Evolutionary conservation across 2,329 filamentous ascomycete genomes (phyloP).

Genomic region (Cryphonectria parasitica): DNA sequence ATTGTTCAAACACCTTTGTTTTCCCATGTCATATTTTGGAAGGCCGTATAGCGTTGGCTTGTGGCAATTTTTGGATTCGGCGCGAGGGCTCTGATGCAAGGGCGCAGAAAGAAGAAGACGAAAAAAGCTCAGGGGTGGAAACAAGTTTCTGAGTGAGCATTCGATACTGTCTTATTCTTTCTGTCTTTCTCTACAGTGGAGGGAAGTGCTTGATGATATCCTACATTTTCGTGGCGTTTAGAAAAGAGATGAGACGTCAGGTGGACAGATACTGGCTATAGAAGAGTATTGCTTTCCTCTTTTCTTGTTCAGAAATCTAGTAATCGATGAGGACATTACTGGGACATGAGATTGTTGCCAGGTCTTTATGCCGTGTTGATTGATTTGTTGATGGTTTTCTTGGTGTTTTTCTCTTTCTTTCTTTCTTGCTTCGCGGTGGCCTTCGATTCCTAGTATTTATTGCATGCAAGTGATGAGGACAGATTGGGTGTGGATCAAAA

Average conservation of each 20-base stretch:
- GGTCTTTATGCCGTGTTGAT: background rate
- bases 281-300: background rate
- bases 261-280: constrained; percentile 3
- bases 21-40: background rate
- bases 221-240: background rate
- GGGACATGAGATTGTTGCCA: background rate
- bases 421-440: background rate
- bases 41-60: too few relatives aligned
- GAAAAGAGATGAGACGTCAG: constrained; percentile 2
- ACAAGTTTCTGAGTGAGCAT: too few relatives aligned
- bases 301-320: too few relatives aligned
- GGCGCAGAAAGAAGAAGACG: background rate
- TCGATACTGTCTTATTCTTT: too few relatives aligned
- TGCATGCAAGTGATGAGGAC: background rate
- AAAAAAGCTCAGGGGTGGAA: background rate
- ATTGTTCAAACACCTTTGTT: background rate
- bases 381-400: background rate
- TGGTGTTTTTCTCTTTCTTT: too few relatives aligned
- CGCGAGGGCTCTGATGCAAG: background rate
- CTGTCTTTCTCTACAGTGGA: background rate
- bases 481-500: background rate
- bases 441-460: background rate
- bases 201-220: constrained; percentile 1
- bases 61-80: background rate
- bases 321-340: background rate